These are phyloP conservation scores for Kluyveromyces dobzhanskii DNA, from an alignment of 805 yeast genomes.

Conservation along the genomic window DNA sequence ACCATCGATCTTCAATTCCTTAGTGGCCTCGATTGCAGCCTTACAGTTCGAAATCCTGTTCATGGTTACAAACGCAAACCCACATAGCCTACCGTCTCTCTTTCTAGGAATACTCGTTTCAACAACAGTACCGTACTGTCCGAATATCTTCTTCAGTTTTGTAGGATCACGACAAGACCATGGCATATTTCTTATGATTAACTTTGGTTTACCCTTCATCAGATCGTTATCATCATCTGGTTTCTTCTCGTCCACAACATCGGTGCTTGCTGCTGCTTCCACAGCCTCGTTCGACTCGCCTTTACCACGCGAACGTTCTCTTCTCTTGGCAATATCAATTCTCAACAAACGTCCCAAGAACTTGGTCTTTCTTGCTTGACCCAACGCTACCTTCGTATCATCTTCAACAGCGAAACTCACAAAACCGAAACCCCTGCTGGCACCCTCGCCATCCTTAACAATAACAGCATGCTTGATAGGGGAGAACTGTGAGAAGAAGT, in stretches of 20 bases:
- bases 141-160: constrained; percentile 59
- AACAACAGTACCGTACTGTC: constrained; percentile 74
- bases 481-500: constrained; percentile 82
- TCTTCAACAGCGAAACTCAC: constrained; percentile 82
- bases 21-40: constrained; percentile 65
- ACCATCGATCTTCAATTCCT: constrained; percentile 75
- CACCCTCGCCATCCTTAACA: constrained; percentile 66
- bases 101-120: constrained; percentile 88
- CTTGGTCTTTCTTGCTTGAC: constrained; percentile 53
- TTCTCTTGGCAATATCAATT: constrained; percentile 84
- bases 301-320: constrained; percentile 55
- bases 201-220: constrained; percentile 67
- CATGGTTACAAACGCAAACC: constrained; percentile 94
- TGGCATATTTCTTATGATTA: constrained; percentile 87
- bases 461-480: constrained; percentile 94
- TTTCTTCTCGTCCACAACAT: constrained; percentile 10
- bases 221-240: constrained; percentile 38
- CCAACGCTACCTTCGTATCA: constrained; percentile 72
- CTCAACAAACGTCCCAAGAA: constrained; percentile 59
- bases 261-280: neutral
- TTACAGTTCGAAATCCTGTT: constrained; percentile 68
- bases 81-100: constrained; percentile 81
- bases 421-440: constrained; percentile 92
- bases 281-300: constrained; percentile 3
- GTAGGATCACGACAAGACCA: constrained; percentile 86